These are phyloP conservation scores for Tubosaeta sp. DNA, from an alignment of 768 basidiomycete genomes.

Conservation along the genomic window DNA sequence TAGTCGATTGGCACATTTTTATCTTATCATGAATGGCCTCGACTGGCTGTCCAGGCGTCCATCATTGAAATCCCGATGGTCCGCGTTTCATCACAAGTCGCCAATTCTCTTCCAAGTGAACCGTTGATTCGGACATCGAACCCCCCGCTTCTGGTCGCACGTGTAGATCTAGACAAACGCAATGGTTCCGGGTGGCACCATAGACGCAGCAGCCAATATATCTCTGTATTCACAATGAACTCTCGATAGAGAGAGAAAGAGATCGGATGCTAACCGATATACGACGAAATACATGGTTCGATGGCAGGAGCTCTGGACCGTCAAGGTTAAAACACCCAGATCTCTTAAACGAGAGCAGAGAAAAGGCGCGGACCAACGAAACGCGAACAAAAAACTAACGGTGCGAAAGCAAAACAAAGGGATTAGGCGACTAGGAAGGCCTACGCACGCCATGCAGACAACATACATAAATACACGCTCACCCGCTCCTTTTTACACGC, in stretches of 20 bases:
- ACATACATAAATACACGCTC: not conserved
- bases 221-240: not conserved
- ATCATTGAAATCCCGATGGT: not conserved
- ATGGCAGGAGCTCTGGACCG: not conserved
- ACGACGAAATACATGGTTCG: not conserved
- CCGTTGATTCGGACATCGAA: not conserved
- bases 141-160: not conserved
- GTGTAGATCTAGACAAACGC: not conserved
- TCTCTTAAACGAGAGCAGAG: not conserved
- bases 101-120: not conserved
- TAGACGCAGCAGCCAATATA: too few species aligned
- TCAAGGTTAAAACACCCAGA: not conserved
- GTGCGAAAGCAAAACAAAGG: not conserved
- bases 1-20: too few species aligned
- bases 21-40: too few species aligned
- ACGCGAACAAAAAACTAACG: not conserved
- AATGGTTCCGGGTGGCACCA: too few species aligned
- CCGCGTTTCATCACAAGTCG: not conserved
- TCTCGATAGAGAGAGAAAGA: not conserved
- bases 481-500: conserved; percentile 7
- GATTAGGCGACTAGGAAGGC: not conserved
- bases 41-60: too few species aligned
- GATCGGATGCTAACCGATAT: not conserved
- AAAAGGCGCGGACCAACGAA: not conserved
- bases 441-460: not conserved